These are phyloP conservation scores for Isabelozyma rhagii DNA, from an alignment of 805 yeast genomes.

Conservation along the genomic window DNA sequence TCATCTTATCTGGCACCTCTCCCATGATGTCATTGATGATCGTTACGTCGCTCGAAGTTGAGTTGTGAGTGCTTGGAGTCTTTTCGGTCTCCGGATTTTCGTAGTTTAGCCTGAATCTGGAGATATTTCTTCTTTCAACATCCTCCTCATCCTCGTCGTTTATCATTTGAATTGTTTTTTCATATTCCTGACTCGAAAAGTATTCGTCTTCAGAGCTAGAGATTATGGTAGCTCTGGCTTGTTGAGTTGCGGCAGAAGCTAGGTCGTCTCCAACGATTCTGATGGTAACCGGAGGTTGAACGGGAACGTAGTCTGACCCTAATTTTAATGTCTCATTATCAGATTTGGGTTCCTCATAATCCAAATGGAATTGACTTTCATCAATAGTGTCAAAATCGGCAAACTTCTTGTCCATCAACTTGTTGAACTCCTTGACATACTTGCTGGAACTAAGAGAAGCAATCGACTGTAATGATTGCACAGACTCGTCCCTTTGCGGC, in stretches of 20 bases:
- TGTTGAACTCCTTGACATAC: constrained; percentile 24
- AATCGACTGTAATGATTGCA: constrained; percentile 10
- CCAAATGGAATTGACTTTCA: constrained; percentile 1
- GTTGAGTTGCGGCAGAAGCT: neutral
- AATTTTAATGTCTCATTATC: neutral
- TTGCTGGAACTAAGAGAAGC: constrained; percentile 26
- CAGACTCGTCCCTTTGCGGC: neutral
- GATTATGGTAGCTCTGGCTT: neutral
- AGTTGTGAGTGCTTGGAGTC: constrained; percentile 1
- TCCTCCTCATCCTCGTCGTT: neutral
- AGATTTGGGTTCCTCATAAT: neutral
- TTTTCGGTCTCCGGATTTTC: neutral
- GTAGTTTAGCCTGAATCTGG: neutral
- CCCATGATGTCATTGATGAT: constrained; percentile 11
- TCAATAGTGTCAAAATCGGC: neutral
- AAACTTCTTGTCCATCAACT: constrained; percentile 19
- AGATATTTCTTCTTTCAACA: neutral
- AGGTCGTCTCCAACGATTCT: constrained; percentile 3
- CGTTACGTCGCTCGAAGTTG: constrained; percentile 19
- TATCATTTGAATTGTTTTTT: constrained; percentile 2
- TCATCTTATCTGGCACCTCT: neutral
- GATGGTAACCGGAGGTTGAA: neutral
- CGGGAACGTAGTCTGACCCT: neutral
- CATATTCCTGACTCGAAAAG: constrained; percentile 29
- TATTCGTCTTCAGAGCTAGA: constrained; percentile 31